Percentiles rank a stretch among this genome's conserved stretches.
Conservation (phyloP, 768 basidiomycete species). For the Pisolithus orientalis region DNA sequence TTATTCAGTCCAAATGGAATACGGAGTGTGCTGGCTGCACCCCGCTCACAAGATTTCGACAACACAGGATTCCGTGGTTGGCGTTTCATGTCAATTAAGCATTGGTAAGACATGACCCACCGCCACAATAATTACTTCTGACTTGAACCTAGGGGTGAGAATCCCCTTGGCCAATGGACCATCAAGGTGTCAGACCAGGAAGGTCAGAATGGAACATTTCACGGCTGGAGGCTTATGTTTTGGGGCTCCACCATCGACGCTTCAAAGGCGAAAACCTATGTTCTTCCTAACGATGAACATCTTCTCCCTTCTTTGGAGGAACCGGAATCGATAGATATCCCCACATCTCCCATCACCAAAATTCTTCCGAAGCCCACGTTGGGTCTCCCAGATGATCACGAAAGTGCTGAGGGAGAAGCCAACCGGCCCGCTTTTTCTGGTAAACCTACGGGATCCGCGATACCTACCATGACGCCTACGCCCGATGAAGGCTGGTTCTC, state of each 20-base stretch:
- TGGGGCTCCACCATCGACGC: slow-evolving; percentile 88
- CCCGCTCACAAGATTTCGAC: slow-evolving; percentile 58
- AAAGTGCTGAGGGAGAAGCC: slow-evolving; percentile 71
- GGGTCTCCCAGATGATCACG: slow-evolving; percentile 84
- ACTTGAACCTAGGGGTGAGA: slow-evolving; percentile 69
- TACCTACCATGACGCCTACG: slow-evolving; percentile 45
- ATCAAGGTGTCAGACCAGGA: slow-evolving; percentile 78
- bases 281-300: slow-evolving; percentile 48
- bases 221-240: slow-evolving; percentile 88
- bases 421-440: slow-evolving; percentile 63
- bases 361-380: slow-evolving; percentile 79
- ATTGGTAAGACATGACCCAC: slow-evolving; percentile 58
- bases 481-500: slow-evolving; percentile 84
- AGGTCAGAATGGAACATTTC: slow-evolving; percentile 57
- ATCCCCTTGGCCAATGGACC: slow-evolving; percentile 87
- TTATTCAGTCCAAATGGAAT: slow-evolving; percentile 80
- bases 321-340: slow-evolving; percentile 31
- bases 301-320: slow-evolving; percentile 44
- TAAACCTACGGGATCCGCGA: slow-evolving; percentile 19
- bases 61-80: slow-evolving; percentile 81
- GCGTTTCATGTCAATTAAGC: slow-evolving; percentile 98
- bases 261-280: slow-evolving; percentile 53
- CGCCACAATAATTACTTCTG: slow-evolving; percentile 5
- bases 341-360: slow-evolving; percentile 45
- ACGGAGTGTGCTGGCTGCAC: slow-evolving; percentile 74